Conservation (phyloP, 257 asterid genomes). For the Primulina eburnea region DNA sequence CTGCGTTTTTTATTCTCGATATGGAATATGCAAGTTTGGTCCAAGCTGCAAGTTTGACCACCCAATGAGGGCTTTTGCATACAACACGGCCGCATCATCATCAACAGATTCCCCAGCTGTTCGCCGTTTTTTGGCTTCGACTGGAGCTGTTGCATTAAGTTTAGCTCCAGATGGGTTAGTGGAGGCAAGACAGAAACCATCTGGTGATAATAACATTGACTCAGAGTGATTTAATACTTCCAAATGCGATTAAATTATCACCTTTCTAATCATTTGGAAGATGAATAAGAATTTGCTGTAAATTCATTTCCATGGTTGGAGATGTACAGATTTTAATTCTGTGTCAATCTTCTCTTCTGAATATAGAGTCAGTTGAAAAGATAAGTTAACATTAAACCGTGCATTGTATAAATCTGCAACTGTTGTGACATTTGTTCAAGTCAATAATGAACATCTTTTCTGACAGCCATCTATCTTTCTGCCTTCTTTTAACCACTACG, state of each 20-base stretch:
- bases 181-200: slow-evolving; percentile 67
- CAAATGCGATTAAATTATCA: slow-evolving; percentile 35
- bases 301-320: slow-evolving; percentile 65
- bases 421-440: slow-evolving; percentile 52
- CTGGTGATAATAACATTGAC: slow-evolving; percentile 74
- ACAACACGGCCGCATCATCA: slow-evolving; percentile 56
- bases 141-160: slow-evolving; percentile 63
- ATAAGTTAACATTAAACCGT: slow-evolving; percentile 51
- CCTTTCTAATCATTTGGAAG: slow-evolving; percentile 46
- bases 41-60: slow-evolving; percentile 99
- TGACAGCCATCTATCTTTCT: slow-evolving; percentile 31
- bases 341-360: slow-evolving; percentile 56
- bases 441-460: slow-evolving; percentile 43
- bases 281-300: slow-evolving; percentile 58
- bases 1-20: slow-evolving; percentile 89
- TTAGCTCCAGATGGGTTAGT: slow-evolving; percentile 65
- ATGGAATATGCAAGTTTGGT: slow-evolving; percentile 97
- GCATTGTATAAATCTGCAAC: slow-evolving; percentile 66
- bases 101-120: slow-evolving; percentile 57
- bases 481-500: slow-evolving; percentile 33
- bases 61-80: slow-evolving; percentile 78
- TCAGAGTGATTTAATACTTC: slow-evolving; percentile 59
- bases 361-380: slow-evolving; percentile 47
- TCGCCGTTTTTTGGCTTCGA: slow-evolving; percentile 60
- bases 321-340: slow-evolving; percentile 57